Conservation (phyloP, 2,329 filamentous ascomycete species). For the Akanthomyces dipterigenus region DNA sequence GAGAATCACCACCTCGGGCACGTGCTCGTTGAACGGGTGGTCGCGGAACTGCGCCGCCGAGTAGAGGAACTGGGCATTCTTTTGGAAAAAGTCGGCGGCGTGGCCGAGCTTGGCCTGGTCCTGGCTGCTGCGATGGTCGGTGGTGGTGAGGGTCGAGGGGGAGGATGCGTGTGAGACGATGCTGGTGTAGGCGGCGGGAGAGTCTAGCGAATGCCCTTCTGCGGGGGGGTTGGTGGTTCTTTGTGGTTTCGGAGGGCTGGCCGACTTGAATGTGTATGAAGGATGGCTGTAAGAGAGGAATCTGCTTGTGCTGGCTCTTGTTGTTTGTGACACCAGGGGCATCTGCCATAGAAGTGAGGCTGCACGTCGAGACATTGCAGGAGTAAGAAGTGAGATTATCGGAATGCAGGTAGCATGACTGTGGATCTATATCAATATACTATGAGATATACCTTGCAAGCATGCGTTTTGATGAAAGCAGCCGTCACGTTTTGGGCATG, state of each 20-base stretch:
- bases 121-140: constrained; percentile 9
- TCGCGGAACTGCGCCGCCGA: constrained; percentile 41
- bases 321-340: not conserved
- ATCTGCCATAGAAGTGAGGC: not conserved
- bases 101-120: constrained; percentile 19
- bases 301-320: not conserved
- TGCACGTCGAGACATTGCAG: not conserved
- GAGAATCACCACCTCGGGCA: constrained; percentile 65
- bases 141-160: constrained; percentile 1
- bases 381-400: not conserved
- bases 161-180: constrained; percentile 5
- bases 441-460: not conserved
- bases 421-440: not conserved
- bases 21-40: constrained; percentile 43
- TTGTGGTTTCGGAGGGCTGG: not conserved
- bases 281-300: not conserved
- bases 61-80: constrained; percentile 38
- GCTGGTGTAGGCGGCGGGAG: constrained; percentile 4
- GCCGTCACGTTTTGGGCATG: not conserved
- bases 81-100: constrained; percentile 27
- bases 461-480: not conserved
- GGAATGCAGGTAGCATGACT: not conserved
- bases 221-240: not conserved
- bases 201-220: not conserved
- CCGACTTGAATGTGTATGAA: not conserved